Evolutionary conservation across 441 rosid genomes (phyloP).

Genomic region (Brassica hybrid): DNA sequence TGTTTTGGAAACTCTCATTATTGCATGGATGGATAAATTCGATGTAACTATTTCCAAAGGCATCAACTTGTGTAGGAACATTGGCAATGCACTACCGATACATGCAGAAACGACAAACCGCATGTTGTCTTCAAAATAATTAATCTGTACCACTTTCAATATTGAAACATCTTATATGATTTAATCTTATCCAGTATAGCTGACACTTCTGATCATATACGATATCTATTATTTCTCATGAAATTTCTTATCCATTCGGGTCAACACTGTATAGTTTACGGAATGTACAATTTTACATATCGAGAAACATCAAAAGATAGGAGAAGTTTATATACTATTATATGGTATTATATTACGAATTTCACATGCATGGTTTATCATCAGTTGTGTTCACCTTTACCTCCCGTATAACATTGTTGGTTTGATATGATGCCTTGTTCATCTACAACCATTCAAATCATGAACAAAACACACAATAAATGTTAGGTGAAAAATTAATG

Average conservation of each 20-base stretch:
- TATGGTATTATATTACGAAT: too few relatives aligned
- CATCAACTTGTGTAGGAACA: conserved; percentile 37
- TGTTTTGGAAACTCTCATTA: neutral
- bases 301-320: too few relatives aligned
- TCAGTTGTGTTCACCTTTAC: neutral
- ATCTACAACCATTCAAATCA: neutral
- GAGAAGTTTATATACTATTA: too few relatives aligned
- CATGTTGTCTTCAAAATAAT: conserved; percentile 25
- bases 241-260: neutral
- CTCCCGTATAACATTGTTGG: too few relatives aligned
- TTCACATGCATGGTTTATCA: too few relatives aligned
- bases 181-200: conserved; percentile 24
- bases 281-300: too few relatives aligned
- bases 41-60: neutral
- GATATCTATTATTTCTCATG: neutral
- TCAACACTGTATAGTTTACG: neutral
- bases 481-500: conserved; percentile 6
- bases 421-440: too few relatives aligned
- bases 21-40: conserved; percentile 5
- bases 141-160: conserved; percentile 13
- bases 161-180: conserved; percentile 4
- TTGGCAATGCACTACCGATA: conserved; percentile 30
- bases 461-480: conserved; percentile 16
- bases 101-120: conserved; percentile 37
- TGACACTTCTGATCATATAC: neutral